phyloP scores from a whole-genome alignment of 169 alveolate species.

The Pseudocohnilembus persalinus region DNA sequence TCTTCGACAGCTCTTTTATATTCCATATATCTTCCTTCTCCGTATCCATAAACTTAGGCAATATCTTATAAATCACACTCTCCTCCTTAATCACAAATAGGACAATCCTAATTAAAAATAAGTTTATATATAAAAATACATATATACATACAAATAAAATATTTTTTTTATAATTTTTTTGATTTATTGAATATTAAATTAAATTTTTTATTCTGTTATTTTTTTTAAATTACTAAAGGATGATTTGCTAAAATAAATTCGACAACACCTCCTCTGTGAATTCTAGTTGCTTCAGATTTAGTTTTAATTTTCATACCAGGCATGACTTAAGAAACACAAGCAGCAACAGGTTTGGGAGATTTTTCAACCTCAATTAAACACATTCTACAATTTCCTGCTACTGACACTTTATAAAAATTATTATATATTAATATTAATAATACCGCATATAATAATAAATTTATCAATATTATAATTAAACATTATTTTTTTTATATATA shows the following conservation, averaged over 20 bases:
- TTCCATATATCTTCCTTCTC: conserved; percentile 66
- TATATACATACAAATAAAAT: no score
- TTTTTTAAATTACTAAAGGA: no score
- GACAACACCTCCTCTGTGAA: conserved; percentile 85
- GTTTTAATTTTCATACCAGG: conserved; percentile 78
- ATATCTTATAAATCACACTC: conserved; percentile 84
- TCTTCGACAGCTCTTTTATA: conserved; percentile 84
- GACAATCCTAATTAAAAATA: no score
- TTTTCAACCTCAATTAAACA: conserved; percentile 82
- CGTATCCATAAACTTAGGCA: conserved; percentile 71
- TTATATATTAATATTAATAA: background rate
- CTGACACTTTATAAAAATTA: conserved; percentile 46
- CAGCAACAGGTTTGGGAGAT: conserved; percentile 78
- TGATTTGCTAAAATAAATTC: conserved; percentile 85
- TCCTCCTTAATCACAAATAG: conserved; percentile 87
- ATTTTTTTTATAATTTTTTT: no score
- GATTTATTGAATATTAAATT: no score
- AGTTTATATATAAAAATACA: no score
- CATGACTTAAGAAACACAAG: conserved; percentile 75
- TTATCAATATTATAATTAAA: background rate
- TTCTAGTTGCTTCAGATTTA: conserved; percentile 66
- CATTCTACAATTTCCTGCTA: conserved; percentile 86
- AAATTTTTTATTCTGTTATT: no score
- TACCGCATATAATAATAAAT: background rate
- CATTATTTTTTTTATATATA: background rate